These are phyloP conservation scores for Trametes punicea DNA, from an alignment of 768 basidiomycete species.

Conservation along the genomic window DNA sequence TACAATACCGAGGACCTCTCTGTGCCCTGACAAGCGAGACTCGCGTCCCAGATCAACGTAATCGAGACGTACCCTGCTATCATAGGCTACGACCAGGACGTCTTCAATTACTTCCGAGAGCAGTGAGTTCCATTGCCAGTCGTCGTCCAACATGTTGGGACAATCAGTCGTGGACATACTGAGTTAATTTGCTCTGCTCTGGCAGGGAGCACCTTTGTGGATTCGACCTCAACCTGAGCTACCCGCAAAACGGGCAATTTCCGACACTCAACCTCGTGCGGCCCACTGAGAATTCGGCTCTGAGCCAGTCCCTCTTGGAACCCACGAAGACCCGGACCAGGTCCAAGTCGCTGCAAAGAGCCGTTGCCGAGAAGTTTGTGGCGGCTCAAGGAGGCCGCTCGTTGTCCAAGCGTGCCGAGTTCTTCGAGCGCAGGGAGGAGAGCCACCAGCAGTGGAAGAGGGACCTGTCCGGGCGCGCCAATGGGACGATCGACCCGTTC, in stretches of 20 bases:
- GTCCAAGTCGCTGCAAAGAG: constrained; percentile 8
- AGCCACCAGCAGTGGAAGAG: constrained; percentile 42
- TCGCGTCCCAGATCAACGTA: constrained; percentile 43
- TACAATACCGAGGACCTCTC: constrained; percentile 33
- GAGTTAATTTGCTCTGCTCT: too few species aligned
- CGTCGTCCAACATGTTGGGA: background rate
- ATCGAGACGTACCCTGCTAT: constrained; percentile 72
- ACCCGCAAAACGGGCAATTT: constrained; percentile 57
- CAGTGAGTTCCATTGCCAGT: constrained; percentile 52
- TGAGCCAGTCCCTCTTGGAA: background rate
- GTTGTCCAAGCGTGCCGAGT: background rate
- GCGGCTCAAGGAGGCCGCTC: background rate
- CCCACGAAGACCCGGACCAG: constrained; percentile 10
- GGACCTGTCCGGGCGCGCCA: constrained; percentile 45
- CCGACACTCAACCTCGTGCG: constrained; percentile 32
- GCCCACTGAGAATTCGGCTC: constrained; percentile 2
- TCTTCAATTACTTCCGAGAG: constrained; percentile 63
- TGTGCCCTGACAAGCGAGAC: constrained; percentile 40
- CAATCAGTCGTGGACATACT: too few species aligned
- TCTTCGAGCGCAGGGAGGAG: constrained; percentile 21
- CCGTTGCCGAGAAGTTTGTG: constrained; percentile 12
- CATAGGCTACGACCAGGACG: constrained; percentile 63
- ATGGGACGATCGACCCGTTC: constrained; percentile 43
- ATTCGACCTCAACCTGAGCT: constrained; percentile 62
- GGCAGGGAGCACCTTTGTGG: constrained; percentile 63